phyloP scores from a whole-genome alignment of 768 basidiomycete genomes.

The Boletales sp. region DNA sequence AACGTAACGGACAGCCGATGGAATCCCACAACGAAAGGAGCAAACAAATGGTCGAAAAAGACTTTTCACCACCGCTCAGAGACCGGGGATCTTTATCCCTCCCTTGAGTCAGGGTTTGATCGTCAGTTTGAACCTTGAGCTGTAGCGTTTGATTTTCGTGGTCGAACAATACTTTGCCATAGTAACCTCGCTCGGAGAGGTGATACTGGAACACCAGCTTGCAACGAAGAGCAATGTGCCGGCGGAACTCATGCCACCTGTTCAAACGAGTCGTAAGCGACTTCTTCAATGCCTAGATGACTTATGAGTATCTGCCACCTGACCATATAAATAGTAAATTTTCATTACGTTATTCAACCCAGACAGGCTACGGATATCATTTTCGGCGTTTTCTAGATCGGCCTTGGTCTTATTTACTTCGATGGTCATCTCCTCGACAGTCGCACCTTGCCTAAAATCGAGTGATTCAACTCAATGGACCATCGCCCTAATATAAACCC shows the following conservation, averaged over 20 bases:
- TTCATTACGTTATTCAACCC: constrained; percentile 60
- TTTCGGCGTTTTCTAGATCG: constrained; percentile 55
- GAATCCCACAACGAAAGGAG: constrained; percentile 95
- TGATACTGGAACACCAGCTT: constrained; percentile 79
- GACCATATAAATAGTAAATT: not conserved
- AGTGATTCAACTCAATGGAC: not conserved
- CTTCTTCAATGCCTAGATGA: constrained; percentile 55
- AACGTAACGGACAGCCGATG: constrained; percentile 89
- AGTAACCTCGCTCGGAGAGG: constrained; percentile 83
- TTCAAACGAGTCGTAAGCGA: constrained; percentile 63
- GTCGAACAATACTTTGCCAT: constrained; percentile 85
- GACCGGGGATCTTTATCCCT: constrained; percentile 83
- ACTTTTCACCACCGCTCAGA: constrained; percentile 93
- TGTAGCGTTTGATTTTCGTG: constrained; percentile 61
- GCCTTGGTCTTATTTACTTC: constrained; percentile 65
- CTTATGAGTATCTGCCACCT: constrained; percentile 7
- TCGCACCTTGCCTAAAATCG: constrained; percentile 60
- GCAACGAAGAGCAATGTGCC: constrained; percentile 85
- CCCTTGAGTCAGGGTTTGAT: constrained; percentile 61
- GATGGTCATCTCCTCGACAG: constrained; percentile 71
- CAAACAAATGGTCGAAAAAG: constrained; percentile 93
- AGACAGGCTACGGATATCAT: constrained; percentile 60
- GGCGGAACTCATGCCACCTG: constrained; percentile 86
- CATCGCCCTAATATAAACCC: constrained; percentile 11
- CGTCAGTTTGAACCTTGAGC: constrained; percentile 83